Conservation (phyloP, 2,329 filamentous ascomycete genomes). For the Pseudogymnoascus sp. region DNA sequence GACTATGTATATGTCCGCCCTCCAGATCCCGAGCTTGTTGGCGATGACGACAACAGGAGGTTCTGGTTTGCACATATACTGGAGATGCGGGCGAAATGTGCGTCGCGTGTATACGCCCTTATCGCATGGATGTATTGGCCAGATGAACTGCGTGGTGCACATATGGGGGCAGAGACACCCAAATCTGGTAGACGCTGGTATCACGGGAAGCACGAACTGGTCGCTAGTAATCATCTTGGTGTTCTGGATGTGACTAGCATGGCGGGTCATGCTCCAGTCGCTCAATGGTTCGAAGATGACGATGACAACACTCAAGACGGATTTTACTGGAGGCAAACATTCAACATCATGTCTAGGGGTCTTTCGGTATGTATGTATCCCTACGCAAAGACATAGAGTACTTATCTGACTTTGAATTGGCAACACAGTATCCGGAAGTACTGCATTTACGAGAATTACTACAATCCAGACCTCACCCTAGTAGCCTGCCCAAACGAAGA, state of each 20-base stretch:
- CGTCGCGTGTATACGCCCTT: constrained; percentile 68
- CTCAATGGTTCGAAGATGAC: constrained; percentile 41
- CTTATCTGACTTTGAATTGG: not conserved
- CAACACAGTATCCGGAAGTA: constrained; percentile 26
- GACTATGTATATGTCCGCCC: constrained; percentile 27
- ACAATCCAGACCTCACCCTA: constrained; percentile 30
- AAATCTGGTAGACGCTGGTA: constrained; percentile 36
- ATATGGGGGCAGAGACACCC: constrained; percentile 21
- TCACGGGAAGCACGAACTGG: constrained; percentile 44
- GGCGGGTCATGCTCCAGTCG: constrained; percentile 38
- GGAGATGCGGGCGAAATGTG: constrained; percentile 62
- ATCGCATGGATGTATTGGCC: constrained; percentile 45
- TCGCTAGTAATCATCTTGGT: constrained; percentile 49
- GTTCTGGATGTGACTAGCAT: constrained; percentile 46
- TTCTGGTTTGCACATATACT: constrained; percentile 71
- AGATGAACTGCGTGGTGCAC: constrained; percentile 36
- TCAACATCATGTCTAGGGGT: constrained; percentile 23
- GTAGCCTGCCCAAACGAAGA: constrained; percentile 28
- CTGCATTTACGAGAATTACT: constrained; percentile 31
- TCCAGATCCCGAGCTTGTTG: constrained; percentile 23
- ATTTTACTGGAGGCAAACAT: constrained; percentile 34
- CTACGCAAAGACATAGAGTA: not conserved
- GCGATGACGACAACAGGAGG: constrained; percentile 24
- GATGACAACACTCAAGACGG: constrained; percentile 28
- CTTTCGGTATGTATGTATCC: constrained; percentile 26